Percentiles rank a stretch among this genome's conserved stretches.
Conservation (phyloP, 2,329 filamentous ascomycete species). For the Aureobasidium lini region DNA sequence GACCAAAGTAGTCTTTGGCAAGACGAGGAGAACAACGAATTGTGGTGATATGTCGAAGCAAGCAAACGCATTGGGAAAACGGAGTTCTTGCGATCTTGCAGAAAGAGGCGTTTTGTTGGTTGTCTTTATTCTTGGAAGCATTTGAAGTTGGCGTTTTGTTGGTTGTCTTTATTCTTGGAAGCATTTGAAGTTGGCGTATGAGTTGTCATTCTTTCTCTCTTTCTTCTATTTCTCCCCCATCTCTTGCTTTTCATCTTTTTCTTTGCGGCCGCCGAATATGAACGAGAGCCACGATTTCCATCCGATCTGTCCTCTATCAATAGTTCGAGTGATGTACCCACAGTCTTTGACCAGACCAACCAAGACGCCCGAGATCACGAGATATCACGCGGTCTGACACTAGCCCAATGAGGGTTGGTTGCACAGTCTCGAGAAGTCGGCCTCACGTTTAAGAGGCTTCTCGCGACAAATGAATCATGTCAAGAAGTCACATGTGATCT, state of each 20-base stretch:
- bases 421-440: no score
- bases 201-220: background rate
- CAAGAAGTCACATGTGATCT: no score
- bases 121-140: background rate
- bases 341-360: no score
- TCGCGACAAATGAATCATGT: no score
- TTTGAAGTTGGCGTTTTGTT: background rate
- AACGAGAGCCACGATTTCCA: background rate
- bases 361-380: no score
- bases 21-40: constrained; percentile 19
- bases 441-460: no score
- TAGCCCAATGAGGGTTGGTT: no score
- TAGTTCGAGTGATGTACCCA: background rate
- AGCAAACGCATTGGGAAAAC: background rate
- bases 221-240: background rate
- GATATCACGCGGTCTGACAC: no score
- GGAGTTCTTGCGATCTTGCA: background rate
- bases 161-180: background rate
- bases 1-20: constrained; percentile 25
- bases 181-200: background rate
- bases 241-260: background rate
- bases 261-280: background rate
- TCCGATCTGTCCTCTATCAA: background rate
- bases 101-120: background rate
- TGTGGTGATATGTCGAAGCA: constrained; percentile 2